Conservation (phyloP, 257 asterid genomes). For the Eucommia ulmoides region DNA sequence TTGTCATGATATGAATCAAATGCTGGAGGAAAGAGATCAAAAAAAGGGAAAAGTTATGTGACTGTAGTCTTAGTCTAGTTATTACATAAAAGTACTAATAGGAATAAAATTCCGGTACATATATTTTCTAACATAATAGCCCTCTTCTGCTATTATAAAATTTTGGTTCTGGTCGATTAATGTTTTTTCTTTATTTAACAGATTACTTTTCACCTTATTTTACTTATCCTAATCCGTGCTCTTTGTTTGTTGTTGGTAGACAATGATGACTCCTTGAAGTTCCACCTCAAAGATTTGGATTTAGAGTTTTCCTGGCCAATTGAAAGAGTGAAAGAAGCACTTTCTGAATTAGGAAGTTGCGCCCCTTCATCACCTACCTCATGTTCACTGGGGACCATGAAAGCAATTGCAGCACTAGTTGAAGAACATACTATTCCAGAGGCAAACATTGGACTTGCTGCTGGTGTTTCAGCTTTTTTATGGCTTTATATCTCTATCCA, state of each 20-base stretch:
- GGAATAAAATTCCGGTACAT: too few species aligned
- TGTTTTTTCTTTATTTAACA: conserved; percentile 2
- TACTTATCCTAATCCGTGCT: too few species aligned
- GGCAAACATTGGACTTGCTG: conserved; percentile 44
- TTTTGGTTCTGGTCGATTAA: too few species aligned
- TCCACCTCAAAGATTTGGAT: conserved; percentile 68
- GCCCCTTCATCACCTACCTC: conserved; percentile 50
- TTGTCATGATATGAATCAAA: too few species aligned
- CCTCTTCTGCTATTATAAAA: too few species aligned
- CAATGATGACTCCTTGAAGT: conserved; percentile 56
- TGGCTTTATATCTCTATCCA: conserved; percentile 41
- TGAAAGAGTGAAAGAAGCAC: conserved; percentile 61
- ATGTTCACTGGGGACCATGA: conserved; percentile 58
- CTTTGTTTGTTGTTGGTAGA: conserved; percentile 33
- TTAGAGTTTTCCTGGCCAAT: conserved; percentile 82
- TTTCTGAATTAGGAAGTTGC: conserved; percentile 42
- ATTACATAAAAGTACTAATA: too few species aligned
- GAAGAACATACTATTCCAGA: conserved; percentile 72
- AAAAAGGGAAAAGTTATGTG: too few species aligned
- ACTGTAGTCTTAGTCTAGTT: too few species aligned
- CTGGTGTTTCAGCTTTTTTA: conserved; percentile 82
- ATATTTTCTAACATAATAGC: too few species aligned
- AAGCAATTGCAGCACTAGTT: conserved; percentile 63
- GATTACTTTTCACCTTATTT: conserved; percentile 5
- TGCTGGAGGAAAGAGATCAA: too few species aligned